Conservation (phyloP, 2,329 filamentous ascomycete species). For the Neofusicoccum sp. region DNA sequence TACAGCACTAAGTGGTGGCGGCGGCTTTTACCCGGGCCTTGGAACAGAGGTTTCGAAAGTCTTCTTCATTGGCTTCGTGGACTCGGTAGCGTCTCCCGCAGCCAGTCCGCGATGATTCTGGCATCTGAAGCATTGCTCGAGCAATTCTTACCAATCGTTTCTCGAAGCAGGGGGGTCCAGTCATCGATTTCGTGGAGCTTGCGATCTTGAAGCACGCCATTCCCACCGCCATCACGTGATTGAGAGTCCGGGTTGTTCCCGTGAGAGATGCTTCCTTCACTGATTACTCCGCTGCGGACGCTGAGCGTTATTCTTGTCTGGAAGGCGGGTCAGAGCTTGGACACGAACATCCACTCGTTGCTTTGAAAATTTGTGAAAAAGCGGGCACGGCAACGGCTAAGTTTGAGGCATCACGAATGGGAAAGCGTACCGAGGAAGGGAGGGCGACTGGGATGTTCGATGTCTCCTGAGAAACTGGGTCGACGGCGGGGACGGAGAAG, state of each 20-base stretch:
- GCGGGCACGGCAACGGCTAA: not conserved
- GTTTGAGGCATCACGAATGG: not conserved
- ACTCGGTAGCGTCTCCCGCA: constrained; percentile 25
- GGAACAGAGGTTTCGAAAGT: not conserved
- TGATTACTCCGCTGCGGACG: constrained; percentile 3
- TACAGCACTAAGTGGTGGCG: not conserved
- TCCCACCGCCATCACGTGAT: not conserved
- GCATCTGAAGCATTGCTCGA: not conserved
- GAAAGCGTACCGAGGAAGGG: constrained; percentile 44
- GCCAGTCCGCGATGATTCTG: constrained; percentile 20
- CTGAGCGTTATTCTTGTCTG: not conserved
- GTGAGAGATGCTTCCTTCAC: not conserved
- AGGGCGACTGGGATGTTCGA: constrained; percentile 47
- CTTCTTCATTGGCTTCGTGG: not conserved
- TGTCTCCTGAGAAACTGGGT: not conserved
- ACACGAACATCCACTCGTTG: not conserved
- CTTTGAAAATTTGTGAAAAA: constrained; percentile 4
- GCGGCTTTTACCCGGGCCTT: not conserved
- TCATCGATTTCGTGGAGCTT: constrained; percentile 51
- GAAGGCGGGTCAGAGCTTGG: not conserved
- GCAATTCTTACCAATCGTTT: not conserved
- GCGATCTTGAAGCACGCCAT: constrained; percentile 29
- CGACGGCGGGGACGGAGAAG: constrained; percentile 40
- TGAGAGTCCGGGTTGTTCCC: not conserved
- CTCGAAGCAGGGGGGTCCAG: constrained; percentile 29